Evolutionary conservation across 768 basidiomycete species (phyloP), one percentile per base, ranked within the genome.

Genomic region (Daedalea quercina): DNA sequence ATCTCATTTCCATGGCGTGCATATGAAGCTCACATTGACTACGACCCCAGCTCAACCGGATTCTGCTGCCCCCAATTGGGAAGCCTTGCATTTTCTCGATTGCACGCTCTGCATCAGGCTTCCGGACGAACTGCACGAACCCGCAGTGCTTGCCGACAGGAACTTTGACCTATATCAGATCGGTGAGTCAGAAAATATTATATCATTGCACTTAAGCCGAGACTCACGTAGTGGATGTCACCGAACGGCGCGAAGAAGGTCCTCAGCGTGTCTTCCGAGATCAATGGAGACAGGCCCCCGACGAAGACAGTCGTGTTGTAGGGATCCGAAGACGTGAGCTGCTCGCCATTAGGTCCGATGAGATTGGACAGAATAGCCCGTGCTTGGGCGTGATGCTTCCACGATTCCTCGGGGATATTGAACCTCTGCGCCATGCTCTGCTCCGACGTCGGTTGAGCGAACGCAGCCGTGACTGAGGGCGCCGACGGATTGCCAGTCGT

Each of bases 31-130:
- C 53, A 92, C 90, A 92, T 79, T 94, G 92, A 69, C 88, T 91
- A 44, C 93, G 77, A 40, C 94, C 94, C 94, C 94, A 96, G 63
- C 89, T 91, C 57, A 95, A 70, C 33, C 94, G 79, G 58, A 96
- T 93, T 61, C 90, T 77, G 57, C 91, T 92, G 15, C 94, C 94
- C 31, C 90, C 92, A 58, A 96, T 85, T 3, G 92, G 91, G 66
- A 94, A 95, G 23, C 92, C 93, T 73, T 95, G 93, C 93, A 95
- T 94, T 70, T 90, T 92, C 70, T 93, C 89, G 55, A 96, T 96
- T 9, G 93, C 92, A 34, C 81, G 77, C 67, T 94, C 92, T 11
- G 94, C 94, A 68, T 96, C 94, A 9, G 81, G 82, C 69, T 95
- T 93, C 58, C 85, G 80, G 24, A 95, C 89, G 62, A 92, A 96